phyloP scores from a whole-genome alignment of 768 basidiomycete genomes.

The Tylopilus intermedius region DNA sequence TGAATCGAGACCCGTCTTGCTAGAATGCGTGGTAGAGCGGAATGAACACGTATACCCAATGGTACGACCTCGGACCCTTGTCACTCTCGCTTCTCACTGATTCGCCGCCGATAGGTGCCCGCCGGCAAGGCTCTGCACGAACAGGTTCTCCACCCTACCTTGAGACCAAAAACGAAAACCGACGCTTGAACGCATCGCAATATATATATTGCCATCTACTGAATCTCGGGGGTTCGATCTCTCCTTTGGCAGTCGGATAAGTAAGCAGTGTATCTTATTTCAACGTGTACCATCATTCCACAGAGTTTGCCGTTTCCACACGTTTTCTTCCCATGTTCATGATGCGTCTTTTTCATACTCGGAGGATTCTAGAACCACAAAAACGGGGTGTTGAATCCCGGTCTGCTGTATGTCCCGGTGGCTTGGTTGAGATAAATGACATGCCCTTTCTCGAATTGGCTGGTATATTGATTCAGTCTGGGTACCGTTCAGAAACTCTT shows the following conservation, averaged over 20 bases:
- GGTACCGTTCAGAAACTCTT: not conserved
- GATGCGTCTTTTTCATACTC: not conserved
- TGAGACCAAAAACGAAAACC: constrained; percentile 31
- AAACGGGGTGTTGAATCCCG: constrained; percentile 24
- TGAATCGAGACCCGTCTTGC: constrained; percentile 73
- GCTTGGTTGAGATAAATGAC: constrained; percentile 5
- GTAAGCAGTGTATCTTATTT: constrained; percentile 17
- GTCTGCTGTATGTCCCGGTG: constrained; percentile 2
- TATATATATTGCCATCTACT: not conserved
- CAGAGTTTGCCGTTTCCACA: not conserved
- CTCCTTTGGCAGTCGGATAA: constrained; percentile 6
- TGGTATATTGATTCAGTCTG: not conserved
- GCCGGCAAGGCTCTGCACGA: constrained; percentile 95
- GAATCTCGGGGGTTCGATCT: not conserved
- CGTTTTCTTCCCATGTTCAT: not conserved
- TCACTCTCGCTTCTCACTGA: not conserved
- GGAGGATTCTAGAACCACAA: constrained; percentile 8
- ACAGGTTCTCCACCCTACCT: constrained; percentile 69
- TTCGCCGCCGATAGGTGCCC: constrained; percentile 50
- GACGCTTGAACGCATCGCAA: constrained; percentile 15
- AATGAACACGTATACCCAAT: constrained; percentile 90
- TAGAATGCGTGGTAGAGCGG: constrained; percentile 85
- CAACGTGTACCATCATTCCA: constrained; percentile 24
- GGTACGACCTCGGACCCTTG: constrained; percentile 40
- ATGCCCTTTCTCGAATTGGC: not conserved